Conservation (phyloP, 805 yeast species). For the Metschnikowia peoriensis region DNA sequence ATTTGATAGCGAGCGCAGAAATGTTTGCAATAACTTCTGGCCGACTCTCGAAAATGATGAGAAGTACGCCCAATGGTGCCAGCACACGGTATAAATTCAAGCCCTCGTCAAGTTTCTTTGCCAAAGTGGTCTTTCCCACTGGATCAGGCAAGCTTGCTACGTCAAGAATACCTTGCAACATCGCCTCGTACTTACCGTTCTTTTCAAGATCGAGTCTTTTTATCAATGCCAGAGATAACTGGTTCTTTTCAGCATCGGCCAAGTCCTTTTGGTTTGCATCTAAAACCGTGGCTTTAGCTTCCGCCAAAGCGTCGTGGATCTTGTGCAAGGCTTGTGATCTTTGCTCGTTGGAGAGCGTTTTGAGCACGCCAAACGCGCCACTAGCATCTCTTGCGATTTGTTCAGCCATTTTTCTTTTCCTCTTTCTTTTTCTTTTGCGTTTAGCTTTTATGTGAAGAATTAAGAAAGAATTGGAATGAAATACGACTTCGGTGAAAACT, state of each 20-base stretch:
- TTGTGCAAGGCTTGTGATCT: constrained; percentile 70
- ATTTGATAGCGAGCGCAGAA: constrained; percentile 90
- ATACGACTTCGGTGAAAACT: not conserved
- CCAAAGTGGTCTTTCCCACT: constrained; percentile 81
- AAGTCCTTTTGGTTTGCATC: constrained; percentile 75
- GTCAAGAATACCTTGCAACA: constrained; percentile 93
- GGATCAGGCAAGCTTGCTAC: constrained; percentile 91
- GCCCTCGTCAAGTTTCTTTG: constrained; percentile 86
- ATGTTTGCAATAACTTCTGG: constrained; percentile 99
- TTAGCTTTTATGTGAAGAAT: not conserved
- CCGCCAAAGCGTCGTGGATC: constrained; percentile 67
- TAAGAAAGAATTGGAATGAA: too few species aligned
- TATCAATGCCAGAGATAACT: constrained; percentile 66
- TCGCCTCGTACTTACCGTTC: constrained; percentile 83
- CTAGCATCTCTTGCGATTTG: constrained; percentile 79
- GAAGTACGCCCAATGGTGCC: constrained; percentile 90
- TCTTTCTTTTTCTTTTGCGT: not conserved
- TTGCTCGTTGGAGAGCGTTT: constrained; percentile 69
- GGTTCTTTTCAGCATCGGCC: constrained; percentile 59
- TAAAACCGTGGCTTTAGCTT: constrained; percentile 59
- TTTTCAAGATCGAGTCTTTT: constrained; percentile 81
- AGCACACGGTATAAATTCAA: constrained; percentile 78
- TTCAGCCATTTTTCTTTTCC: constrained; percentile 50
- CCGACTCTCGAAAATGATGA: constrained; percentile 92
- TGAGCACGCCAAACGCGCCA: constrained; percentile 76